These are phyloP conservation scores for Gonapodya prolifera DNA, from an alignment of 192 early-diverging fungal species.

Conservation along the genomic window DNA sequence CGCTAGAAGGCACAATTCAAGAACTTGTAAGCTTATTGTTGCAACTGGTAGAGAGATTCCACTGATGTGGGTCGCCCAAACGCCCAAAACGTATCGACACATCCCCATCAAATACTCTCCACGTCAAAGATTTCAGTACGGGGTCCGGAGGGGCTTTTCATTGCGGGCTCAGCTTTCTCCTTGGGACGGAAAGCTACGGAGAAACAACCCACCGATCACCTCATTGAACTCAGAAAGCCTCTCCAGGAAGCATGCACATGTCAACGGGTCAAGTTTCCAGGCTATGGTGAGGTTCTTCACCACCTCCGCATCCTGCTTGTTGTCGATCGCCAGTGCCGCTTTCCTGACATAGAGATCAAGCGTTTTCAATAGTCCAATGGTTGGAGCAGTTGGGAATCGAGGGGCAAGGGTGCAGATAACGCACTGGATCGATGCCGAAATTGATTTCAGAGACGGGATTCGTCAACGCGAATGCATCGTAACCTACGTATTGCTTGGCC, in stretches of 20 bases:
- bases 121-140: no score
- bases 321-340: neutral
- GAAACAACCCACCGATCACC: neutral
- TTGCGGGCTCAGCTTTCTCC: no score
- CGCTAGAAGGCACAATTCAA: no score
- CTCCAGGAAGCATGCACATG: neutral
- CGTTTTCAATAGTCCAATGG: neutral
- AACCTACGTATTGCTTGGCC: neutral
- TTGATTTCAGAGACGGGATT: neutral
- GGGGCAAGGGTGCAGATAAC: neutral
- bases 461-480: neutral
- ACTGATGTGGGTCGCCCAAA: neutral
- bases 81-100: no score
- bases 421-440: neutral
- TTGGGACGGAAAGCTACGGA: no score
- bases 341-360: neutral
- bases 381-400: neutral
- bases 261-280: neutral
- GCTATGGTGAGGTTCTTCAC: neutral
- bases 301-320: neutral
- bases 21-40: no score
- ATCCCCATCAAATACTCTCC: no score
- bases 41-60: neutral
- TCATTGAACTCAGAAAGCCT: neutral
- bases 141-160: no score